Evolutionary conservation across 2,329 filamentous ascomycete genomes (phyloP), one percentile per base, ranked within the genome.

Genomic region (Talaromyces amestolkiae): DNA sequence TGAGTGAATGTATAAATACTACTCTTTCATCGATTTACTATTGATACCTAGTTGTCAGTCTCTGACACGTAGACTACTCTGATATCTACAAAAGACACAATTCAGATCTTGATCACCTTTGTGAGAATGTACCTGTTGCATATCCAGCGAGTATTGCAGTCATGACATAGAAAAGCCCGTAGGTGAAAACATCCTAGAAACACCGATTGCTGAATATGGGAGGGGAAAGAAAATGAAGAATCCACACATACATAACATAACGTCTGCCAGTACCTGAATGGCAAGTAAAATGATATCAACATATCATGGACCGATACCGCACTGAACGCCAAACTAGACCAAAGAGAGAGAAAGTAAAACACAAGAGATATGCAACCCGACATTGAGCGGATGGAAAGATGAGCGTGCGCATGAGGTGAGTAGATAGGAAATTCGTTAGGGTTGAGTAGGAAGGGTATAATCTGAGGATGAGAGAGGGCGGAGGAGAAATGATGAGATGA

Each of bases 171-270:
- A 27, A 58, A 43, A 59, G 39, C 37, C 37, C 37, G 27, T 59
- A 59, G 22, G 56, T 19, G 7, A 11, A 63, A 27, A 47, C 24
- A 39, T 63, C 61, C 37, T 45, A 1, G 27, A 35, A 35, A 63
- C 61, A n/a, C 61, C 61, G 35, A n/a, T 24, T 63, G 61, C 61
- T 58, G 53, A 47, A 62, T 31, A 53, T 63, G 53, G 31, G 54
- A 4, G 19, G 24, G 24, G 7, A 9, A 63, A 33, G 35, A 53
- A 15, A 19, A 17, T 15, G 49, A 45, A 17, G 39, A 56, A 58
- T n/a, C 37, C 61, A 63, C 49, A 27, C 41, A 53, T 35, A 56
- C 49, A 63, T 43, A 45, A 56, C 49, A 63, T 43, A 45, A 19
- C 1, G 19, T 45, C 49, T 63, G 61, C 61, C 61, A 54, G n/a